Evolutionary conservation across 108 stramenopile species (phyloP).

Genomic region (Aureococcus anophagefferens): DNA sequence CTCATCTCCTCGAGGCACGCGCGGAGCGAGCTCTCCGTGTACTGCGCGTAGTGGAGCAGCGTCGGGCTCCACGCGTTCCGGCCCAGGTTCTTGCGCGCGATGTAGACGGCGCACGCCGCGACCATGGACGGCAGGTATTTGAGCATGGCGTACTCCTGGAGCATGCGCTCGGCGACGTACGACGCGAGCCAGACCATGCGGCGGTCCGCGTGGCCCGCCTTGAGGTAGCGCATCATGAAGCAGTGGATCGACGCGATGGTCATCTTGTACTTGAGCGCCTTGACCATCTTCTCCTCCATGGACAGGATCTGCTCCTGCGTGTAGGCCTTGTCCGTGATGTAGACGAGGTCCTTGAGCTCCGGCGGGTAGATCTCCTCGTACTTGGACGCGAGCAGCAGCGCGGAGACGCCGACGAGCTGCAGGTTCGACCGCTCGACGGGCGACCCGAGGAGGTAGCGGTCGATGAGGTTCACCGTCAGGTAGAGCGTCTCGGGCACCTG

Average conservation of each 20-base stretch:
- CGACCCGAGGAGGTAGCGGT: constrained; percentile 71
- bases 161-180: constrained; percentile 74
- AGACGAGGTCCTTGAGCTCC: constrained; percentile 88
- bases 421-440: constrained; percentile 68
- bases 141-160: constrained; percentile 73
- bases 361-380: constrained; percentile 99
- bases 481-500: constrained; percentile 95
- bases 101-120: constrained; percentile 74
- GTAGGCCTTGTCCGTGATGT: constrained; percentile 92
- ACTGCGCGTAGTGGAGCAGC: constrained; percentile 64
- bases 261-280: constrained; percentile 64
- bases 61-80: constrained; percentile 74
- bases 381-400: constrained; percentile 90
- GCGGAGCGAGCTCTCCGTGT: constrained; percentile 60
- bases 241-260: constrained; percentile 75
- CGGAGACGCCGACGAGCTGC: constrained; percentile 96
- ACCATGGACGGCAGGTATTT: constrained; percentile 71
- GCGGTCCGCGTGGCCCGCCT: constrained; percentile 75
- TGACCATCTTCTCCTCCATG: constrained; percentile 81
- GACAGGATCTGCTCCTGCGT: constrained; percentile 73
- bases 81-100: constrained; percentile 63
- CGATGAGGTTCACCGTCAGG: constrained; percentile 92
- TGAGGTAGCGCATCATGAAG: constrained; percentile 80
- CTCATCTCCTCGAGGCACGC: constrained; percentile 59
- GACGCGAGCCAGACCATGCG: constrained; percentile 69